A percentile compares a stretch with the other conserved stretches of the same genome.
Evolutionary conservation across 169 alveolate genomes (phyloP).

Genomic region (Eimeria acervulina): DNA sequence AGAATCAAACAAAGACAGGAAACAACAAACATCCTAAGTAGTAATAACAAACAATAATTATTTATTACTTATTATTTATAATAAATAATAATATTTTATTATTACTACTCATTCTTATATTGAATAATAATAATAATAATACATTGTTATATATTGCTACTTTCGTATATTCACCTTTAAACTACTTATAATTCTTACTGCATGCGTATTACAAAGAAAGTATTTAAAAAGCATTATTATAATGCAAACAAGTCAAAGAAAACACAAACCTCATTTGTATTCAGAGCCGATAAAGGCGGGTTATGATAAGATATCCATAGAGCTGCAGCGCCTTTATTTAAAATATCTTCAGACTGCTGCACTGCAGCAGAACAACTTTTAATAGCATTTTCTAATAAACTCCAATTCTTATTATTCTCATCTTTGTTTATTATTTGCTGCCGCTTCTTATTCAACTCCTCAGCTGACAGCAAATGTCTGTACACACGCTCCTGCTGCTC

Average conservation of each 20-base stretch:
- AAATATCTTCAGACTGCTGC: slow-evolving; percentile 86
- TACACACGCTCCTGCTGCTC: slow-evolving; percentile 82
- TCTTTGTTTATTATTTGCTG: neutral
- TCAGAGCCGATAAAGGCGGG: slow-evolving; percentile 89
- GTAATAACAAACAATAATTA: neutral
- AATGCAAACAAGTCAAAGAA: too few species aligned
- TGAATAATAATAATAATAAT: too few species aligned
- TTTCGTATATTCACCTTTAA: too few species aligned
- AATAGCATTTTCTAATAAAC: slow-evolving; percentile 83
- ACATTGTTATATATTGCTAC: too few species aligned
- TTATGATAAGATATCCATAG: slow-evolving; percentile 92
- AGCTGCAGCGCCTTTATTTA: slow-evolving; percentile 92
- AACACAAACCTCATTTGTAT: slow-evolving; percentile 90
- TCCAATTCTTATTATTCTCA: neutral
- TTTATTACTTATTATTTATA: neutral
- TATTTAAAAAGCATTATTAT: too few species aligned
- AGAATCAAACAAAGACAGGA: neutral
- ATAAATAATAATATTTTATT: too few species aligned
- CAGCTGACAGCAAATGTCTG: neutral
- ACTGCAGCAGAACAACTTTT: slow-evolving; percentile 87
- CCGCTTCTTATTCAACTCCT: neutral
- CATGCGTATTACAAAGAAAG: too few species aligned
- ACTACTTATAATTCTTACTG: too few species aligned
- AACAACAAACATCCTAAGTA: neutral
- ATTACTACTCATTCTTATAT: too few species aligned